Evolutionary conservation across 148 eudicot species (phyloP).

Genomic region (Selenicereus undatus): DNA sequence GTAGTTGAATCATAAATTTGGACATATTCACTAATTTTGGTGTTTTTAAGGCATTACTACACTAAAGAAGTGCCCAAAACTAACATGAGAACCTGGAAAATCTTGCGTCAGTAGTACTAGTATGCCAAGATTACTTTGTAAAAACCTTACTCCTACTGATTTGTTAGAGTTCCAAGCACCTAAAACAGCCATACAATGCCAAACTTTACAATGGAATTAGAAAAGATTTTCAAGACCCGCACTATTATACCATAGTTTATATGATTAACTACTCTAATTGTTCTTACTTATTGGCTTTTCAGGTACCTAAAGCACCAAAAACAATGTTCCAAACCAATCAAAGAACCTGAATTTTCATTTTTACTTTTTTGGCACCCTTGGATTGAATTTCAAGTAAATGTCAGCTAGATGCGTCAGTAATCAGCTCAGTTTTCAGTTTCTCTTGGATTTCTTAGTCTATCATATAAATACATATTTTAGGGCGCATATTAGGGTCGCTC

Average conservation of each 20-base stretch:
- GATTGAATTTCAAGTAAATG: too few species aligned
- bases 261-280: neutral
- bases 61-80: neutral
- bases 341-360: neutral
- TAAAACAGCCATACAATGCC: neutral
- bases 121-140: neutral
- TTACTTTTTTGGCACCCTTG: too few species aligned
- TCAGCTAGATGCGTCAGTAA: too few species aligned
- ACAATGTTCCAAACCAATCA: too few species aligned
- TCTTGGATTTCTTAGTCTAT: too few species aligned
- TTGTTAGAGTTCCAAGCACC: neutral
- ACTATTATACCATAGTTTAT: neutral
- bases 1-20: neutral
- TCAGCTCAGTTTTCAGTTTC: neutral
- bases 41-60: neutral
- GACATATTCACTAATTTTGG: neutral
- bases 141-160: neutral
- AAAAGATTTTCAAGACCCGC: neutral
- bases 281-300: neutral
- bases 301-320: neutral
- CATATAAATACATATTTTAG: too few species aligned
- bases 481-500: neutral
- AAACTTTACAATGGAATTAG: neutral
- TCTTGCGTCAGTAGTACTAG: neutral
- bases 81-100: neutral